These are phyloP conservation scores for Corniculantispora saksenae DNA, from an alignment of 2,329 filamentous ascomycete species.

Conservation along the genomic window DNA sequence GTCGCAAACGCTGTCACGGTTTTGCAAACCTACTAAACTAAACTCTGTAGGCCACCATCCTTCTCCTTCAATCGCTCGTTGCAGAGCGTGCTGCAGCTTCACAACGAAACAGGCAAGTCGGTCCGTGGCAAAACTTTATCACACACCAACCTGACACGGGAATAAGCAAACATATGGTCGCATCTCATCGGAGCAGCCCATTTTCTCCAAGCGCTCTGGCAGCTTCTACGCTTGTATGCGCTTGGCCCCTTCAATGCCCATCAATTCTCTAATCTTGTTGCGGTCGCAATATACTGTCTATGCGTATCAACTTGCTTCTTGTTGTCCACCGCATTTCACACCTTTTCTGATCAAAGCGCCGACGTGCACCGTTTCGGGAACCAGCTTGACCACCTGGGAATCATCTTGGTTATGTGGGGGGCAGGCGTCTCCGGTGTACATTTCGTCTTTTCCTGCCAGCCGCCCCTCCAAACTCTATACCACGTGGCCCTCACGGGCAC, in stretches of 20 bases:
- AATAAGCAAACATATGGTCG: constrained; percentile 32
- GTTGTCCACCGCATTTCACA: constrained; percentile 30
- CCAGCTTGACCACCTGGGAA: constrained; percentile 33
- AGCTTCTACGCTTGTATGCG: constrained; percentile 8
- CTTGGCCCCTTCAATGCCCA: too few relatives aligned
- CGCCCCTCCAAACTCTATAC: constrained; percentile 23
- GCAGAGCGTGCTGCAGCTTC: constrained; percentile 23
- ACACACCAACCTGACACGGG: neutral
- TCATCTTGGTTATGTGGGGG: constrained; percentile 31
- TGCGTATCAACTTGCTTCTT: constrained; percentile 30
- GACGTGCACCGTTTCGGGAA: constrained; percentile 30
- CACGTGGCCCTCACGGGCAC: constrained; percentile 25
- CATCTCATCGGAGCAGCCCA: constrained; percentile 29
- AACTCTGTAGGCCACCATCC: constrained; percentile 19
- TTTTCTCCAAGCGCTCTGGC: constrained; percentile 24
- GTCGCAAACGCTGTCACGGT: too few relatives aligned
- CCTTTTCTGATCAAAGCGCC: constrained; percentile 33
- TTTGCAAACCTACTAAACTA: too few relatives aligned
- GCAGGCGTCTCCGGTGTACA: constrained; percentile 29
- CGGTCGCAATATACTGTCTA: constrained; percentile 27
- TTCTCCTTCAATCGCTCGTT: constrained; percentile 22
- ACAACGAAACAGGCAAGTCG: constrained; percentile 25
- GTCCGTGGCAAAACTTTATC: neutral
- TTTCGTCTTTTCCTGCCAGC: constrained; percentile 30
- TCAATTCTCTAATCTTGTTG: constrained; percentile 12